Evolutionary conservation across 2,329 filamentous ascomycete genomes (phyloP), one percentile per base, ranked within the genome.

Genomic region (Nothophaeocryptopus gaeumannii): DNA sequence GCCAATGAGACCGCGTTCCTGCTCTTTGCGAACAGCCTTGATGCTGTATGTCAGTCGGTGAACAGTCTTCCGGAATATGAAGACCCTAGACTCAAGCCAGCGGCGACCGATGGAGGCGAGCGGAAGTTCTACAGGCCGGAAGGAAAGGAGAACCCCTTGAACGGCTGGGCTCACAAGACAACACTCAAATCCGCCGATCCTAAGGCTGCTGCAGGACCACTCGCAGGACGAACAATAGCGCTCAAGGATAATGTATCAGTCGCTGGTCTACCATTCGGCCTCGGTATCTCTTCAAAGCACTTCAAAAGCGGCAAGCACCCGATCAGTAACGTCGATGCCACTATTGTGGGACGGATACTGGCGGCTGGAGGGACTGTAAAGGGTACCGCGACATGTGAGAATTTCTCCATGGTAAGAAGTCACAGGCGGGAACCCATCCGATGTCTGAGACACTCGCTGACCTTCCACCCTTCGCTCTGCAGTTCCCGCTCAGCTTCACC

Each of bases 181-280:
- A 56, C 60, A 2, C 58, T 73, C 10, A 57, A 52, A n/a, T 58
- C 67, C 5, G 48, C 58, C 3, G 50, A 50, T 36, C 63, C 64
- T 3, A 44, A 51, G 12, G 63, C 52, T 14, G 44, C 39, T 11
- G 44, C 40, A 31, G 55, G 55, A 10, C 48, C 43, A 11, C 61
- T 71, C 3, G 45, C 53, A 12, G 67, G 64, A 11, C 58, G 54
- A 39, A 69, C 63, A 5, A 45, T 77, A 8, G 72, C 67, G 3
- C 59, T 78, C 45, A 78, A 78, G 55, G 76, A 77, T 59, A 77
- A 77, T 51, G 71, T 78, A 9, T 69, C 70, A 5, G 66, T 78
- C 1, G 71, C 68, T 0, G 72, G 70, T 5, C 65, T 77, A 26
- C 72, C 73, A 9, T 66, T 72, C n/a, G 70, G 72, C 2, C 64